These are phyloP conservation scores for Bipolaris oryzae DNA, from an alignment of 2,329 filamentous ascomycete species.

Conservation along the genomic window DNA sequence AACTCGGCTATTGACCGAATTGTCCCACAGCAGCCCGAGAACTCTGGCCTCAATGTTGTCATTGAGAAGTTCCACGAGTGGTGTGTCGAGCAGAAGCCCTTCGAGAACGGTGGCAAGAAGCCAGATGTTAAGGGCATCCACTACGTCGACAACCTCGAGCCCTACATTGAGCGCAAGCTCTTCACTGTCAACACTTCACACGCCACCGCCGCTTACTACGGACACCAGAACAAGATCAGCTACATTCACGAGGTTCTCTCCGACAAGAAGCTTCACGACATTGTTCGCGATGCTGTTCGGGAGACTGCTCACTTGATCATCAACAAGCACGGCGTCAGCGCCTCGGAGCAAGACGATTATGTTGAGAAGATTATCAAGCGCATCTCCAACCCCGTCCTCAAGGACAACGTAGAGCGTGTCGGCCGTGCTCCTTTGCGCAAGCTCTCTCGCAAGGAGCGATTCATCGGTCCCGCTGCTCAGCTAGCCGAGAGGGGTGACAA, in stretches of 20 bases:
- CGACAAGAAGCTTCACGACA: slow-evolving; percentile 77
- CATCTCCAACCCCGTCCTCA: slow-evolving; percentile 90
- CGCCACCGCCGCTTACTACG: slow-evolving; percentile 94
- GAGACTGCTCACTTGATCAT: slow-evolving; percentile 89
- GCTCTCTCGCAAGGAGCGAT: slow-evolving; percentile 91
- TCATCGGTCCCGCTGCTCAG: slow-evolving; percentile 89
- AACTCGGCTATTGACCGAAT: slow-evolving; percentile 99
- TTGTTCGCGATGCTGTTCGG: slow-evolving; percentile 78
- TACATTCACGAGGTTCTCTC: slow-evolving; percentile 89
- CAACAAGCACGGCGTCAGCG: slow-evolving; percentile 80
- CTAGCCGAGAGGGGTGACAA: slow-evolving; percentile 80
- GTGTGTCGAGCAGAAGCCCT: slow-evolving; percentile 90
- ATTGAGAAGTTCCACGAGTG: slow-evolving; percentile 99
- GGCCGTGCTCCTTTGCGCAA: slow-evolving; percentile 94
- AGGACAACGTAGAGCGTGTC: slow-evolving; percentile 93
- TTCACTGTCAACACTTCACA: slow-evolving; percentile 99
- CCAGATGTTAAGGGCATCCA: slow-evolving; percentile 86
- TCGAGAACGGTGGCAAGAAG: slow-evolving; percentile 67
- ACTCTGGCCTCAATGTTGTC: slow-evolving; percentile 85
- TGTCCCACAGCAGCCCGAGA: slow-evolving; percentile 83
- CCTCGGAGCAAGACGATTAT: slow-evolving; percentile 80
- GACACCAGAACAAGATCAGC: slow-evolving; percentile 81
- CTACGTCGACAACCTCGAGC: slow-evolving; percentile 88
- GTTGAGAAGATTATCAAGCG: slow-evolving; percentile 90
- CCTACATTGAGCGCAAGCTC: slow-evolving; percentile 98